A percentile compares a stretch with the other conserved stretches of the same genome.
These are phyloP conservation scores for Debaryomyces sp. DNA, from an alignment of 1,139 yeast genomes.

Conservation along the genomic window DNA sequence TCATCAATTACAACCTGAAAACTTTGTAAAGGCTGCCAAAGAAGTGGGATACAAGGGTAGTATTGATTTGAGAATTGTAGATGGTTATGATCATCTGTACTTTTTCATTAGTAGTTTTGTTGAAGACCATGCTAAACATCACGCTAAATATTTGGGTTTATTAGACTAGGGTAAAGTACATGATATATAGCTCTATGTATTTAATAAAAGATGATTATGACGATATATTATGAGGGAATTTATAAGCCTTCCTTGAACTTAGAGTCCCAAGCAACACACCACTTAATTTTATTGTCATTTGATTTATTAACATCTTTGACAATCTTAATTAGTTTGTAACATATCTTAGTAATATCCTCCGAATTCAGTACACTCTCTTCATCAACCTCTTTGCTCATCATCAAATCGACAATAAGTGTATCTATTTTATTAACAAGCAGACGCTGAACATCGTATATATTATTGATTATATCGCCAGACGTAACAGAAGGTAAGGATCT, in stretches of 20 bases:
- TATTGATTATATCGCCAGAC: constrained; percentile 37
- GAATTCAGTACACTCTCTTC: constrained; percentile 31
- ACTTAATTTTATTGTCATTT: constrained; percentile 46
- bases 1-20: constrained; percentile 74
- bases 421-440: constrained; percentile 42
- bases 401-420: constrained; percentile 49
- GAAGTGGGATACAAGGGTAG: constrained; percentile 61
- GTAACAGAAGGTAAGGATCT: constrained; percentile 54
- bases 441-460: constrained; percentile 33
- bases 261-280: constrained; percentile 54
- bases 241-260: constrained; percentile 31
- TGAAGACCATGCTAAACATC: constrained; percentile 83
- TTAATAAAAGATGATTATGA: not conserved
- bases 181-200: not conserved
- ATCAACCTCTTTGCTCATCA: constrained; percentile 44
- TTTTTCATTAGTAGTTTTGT: constrained; percentile 82
- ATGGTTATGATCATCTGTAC: constrained; percentile 91
- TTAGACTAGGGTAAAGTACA: constrained; percentile 9
- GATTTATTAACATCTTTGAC: constrained; percentile 41
- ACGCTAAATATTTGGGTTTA: constrained; percentile 76
- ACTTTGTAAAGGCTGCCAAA: constrained; percentile 64
- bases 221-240: not conserved
- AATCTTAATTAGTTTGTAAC: constrained; percentile 33
- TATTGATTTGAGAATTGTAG: constrained; percentile 64
- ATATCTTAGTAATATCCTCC: constrained; percentile 26